phyloP scores from a whole-genome alignment of 2,329 filamentous ascomycete species.

The Aureobasidium leucospermi region DNA sequence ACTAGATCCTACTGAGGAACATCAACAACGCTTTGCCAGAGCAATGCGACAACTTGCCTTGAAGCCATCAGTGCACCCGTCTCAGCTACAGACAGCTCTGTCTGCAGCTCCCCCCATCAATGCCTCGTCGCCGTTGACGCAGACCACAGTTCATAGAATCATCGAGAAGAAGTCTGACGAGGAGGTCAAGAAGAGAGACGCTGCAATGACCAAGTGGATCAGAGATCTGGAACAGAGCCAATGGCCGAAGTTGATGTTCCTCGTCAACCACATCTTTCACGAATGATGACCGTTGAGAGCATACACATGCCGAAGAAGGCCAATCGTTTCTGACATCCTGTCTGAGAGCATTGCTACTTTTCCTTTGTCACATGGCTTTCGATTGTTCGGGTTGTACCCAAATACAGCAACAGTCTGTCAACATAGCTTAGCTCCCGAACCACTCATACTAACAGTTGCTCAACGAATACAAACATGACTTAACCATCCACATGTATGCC shows the following conservation, averaged over 20 bases:
- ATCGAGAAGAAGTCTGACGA: background rate
- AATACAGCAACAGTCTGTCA: too few relatives aligned
- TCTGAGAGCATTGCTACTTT: background rate
- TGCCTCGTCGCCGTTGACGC: background rate
- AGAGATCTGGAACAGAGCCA: background rate
- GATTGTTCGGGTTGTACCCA: too few relatives aligned
- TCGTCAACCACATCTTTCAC: background rate
- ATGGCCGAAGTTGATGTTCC: conserved; percentile 3
- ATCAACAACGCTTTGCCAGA: background rate
- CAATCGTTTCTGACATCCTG: background rate
- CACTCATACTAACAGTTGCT: background rate
- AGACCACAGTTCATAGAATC: background rate
- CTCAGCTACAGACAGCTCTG: background rate
- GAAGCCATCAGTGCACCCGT: conserved; percentile 1
- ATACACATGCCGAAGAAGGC: too few relatives aligned
- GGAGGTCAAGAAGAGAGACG: background rate
- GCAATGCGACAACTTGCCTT: background rate
- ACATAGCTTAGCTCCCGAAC: too few relatives aligned
- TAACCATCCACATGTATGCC: too few relatives aligned
- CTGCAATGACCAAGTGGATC: background rate
- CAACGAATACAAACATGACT: background rate
- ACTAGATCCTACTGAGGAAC: background rate
- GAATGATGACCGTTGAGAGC: background rate
- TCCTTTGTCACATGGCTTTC: too few relatives aligned
- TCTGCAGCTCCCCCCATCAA: background rate